Conservation (phyloP, 176 grass and related monocot species). For the Rhynchospora pubera region DNA sequence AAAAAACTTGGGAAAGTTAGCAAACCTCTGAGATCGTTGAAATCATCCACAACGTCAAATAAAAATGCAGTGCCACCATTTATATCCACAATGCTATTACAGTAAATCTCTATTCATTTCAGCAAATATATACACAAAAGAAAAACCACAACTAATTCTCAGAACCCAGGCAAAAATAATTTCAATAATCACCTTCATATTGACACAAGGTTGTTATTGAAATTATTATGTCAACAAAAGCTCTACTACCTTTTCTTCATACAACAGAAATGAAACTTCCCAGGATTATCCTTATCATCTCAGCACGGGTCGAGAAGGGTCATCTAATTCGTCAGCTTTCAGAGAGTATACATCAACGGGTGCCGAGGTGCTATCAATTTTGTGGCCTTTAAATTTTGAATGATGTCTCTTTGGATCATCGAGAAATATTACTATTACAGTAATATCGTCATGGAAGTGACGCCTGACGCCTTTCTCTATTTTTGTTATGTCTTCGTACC, state of each 20-base stretch:
- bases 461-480: constrained; percentile 17
- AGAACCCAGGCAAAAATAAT: not conserved
- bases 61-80: not conserved
- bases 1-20: too few relatives aligned
- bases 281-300: not conserved
- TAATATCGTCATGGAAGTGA: constrained; percentile 20
- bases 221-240: constrained; percentile 6
- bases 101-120: constrained; percentile 1
- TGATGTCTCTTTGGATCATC: constrained; percentile 7
- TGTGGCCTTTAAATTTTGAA: constrained; percentile 6
- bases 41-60: not conserved
- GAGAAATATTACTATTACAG: constrained; percentile 19
- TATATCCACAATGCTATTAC: constrained; percentile 15
- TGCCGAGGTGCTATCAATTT: constrained; percentile 3
- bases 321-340: constrained; percentile 14
- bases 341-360: constrained; percentile 21
- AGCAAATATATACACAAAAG: not conserved
- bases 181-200: constrained; percentile 21
- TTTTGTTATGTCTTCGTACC: constrained; percentile 4
- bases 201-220: not conserved
- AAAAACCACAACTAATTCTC: not conserved
- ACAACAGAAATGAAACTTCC: not conserved
- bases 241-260: not conserved
- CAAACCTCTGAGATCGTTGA: not conserved
- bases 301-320: constrained; percentile 7